Base-by-base conservation (phyloP, 2,329 filamentous ascomycete species). In the Xylariaceae sp. region DNA sequence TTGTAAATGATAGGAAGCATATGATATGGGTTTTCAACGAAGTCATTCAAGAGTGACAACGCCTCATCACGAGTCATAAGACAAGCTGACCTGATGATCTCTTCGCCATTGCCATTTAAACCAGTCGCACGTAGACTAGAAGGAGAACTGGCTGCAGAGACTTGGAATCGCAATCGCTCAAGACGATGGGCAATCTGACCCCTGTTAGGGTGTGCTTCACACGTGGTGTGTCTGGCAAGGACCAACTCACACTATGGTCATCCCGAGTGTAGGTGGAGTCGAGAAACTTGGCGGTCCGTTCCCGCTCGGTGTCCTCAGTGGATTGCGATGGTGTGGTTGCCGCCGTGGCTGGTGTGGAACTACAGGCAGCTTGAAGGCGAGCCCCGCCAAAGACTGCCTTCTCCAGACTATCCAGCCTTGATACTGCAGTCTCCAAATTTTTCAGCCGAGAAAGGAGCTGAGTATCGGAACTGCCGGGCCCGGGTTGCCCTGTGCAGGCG, bases 391-490 rank as follows among this genome's bases (percentile, higher is more conserved):
- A 63, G 6, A 64, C 55, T 14, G 60, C 57, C n/a, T 55, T 47
- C 44, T 64, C 61, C 12, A 64, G 44, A 7, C 42, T 52, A 2
- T 49, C 46, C 12, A 64, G 52, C 40, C 62, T 55, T 4, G 54
- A 51, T n/a, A 64, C 55, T 14, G 60, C 57, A n/a, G 54, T 47
- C 44, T 64, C 61, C 12, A 64, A 44, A 7, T 42, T 52, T 2
- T 49, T 45, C 12, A 64, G 52, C 40, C 62, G 54, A 4, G 54
- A 51, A 8, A 62, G 48, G 3, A 63, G 53, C 4, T 53, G 49
- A 20, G 37, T 12, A 42, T 53, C 43, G 21, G 8, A 6, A 4
- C 23, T 42, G 27, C 12, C 27, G 4, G 27, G 12, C 27, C 8
- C 35, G 7, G 39, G 37, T 20, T 50, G 52, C 4, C 42, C 56